Evolutionary conservation across 2,329 filamentous ascomycete genomes (phyloP).

Genomic region (Fusarium sacchari): DNA sequence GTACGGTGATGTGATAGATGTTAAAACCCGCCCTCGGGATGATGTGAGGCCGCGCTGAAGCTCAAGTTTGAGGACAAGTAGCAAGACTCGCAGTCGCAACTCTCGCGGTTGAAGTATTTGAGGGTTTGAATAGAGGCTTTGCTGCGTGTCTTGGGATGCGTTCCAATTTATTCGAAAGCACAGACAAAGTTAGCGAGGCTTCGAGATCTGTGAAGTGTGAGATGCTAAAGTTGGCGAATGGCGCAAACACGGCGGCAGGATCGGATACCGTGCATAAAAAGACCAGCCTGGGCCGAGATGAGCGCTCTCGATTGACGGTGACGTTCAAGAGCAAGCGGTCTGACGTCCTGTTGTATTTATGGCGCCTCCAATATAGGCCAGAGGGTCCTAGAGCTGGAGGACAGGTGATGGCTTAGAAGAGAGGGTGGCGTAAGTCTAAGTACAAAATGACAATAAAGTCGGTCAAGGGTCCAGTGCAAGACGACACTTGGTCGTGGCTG

Average conservation of each 20-base stretch:
- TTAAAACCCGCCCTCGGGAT: conserved; percentile 12
- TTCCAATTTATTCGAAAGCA: conserved; percentile 26
- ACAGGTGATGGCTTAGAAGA: conserved; percentile 21
- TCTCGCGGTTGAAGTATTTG: neutral
- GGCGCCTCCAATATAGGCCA: conserved; percentile 28
- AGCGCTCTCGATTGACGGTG: conserved; percentile 17
- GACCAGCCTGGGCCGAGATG: conserved; percentile 25
- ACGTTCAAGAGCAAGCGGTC: conserved; percentile 37
- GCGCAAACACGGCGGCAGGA: conserved; percentile 26
- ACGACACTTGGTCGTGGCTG: conserved; percentile 13
- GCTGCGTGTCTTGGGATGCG: conserved; percentile 11
- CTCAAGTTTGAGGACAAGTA: neutral
- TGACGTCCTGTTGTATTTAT: conserved; percentile 41
- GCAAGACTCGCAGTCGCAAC: neutral
- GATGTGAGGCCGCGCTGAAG: conserved; percentile 22
- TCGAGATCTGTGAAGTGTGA: conserved; percentile 1
- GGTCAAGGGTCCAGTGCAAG: conserved; percentile 25
- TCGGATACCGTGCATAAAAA: conserved; percentile 32
- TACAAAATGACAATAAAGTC: conserved; percentile 31
- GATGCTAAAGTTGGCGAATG: conserved; percentile 11
- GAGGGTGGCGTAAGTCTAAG: conserved; percentile 35
- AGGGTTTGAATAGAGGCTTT: neutral
- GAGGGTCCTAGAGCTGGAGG: conserved; percentile 33
- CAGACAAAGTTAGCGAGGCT: conserved; percentile 4
- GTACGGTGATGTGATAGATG: conserved; percentile 31